phyloP scores from a whole-genome alignment of 345 rosid genomes.

The Aegle marmelos region DNA sequence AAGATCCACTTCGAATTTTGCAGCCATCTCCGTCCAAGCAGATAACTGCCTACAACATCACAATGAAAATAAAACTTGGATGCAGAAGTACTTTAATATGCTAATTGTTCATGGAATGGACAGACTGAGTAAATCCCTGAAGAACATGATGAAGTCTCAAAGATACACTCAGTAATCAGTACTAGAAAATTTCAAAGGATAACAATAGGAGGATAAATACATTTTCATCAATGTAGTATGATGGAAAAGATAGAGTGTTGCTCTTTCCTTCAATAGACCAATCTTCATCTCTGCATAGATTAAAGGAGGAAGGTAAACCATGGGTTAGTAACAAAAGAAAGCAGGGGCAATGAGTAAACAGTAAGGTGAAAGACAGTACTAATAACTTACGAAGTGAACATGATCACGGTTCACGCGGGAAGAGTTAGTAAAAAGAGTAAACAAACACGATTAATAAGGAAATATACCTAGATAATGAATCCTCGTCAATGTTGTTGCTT shows the following conservation, averaged over 20 bases:
- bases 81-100: constrained; percentile 7
- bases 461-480: constrained; percentile 60
- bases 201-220: constrained; percentile 45
- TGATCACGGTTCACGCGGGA: not conserved
- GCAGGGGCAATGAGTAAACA: not conserved
- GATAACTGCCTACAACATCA: constrained; percentile 87
- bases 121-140: constrained; percentile 4
- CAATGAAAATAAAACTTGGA: constrained; percentile 26
- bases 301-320: constrained; percentile 15
- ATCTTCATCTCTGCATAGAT: constrained; percentile 81
- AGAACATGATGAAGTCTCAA: constrained; percentile 1
- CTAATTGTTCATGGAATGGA: not conserved
- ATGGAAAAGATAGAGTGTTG: constrained; percentile 72
- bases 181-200: constrained; percentile 17
- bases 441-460: not conserved
- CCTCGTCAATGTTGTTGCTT: constrained; percentile 71
- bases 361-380: not conserved
- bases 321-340: constrained; percentile 1
- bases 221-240: constrained; percentile 95
- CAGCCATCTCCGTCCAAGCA: constrained; percentile 98
- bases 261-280: constrained; percentile 72
- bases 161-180: constrained; percentile 4
- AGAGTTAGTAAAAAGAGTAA: not conserved
- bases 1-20: constrained; percentile 63
- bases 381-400: not conserved